phyloP scores from a whole-genome alignment of 75 land plant species.

The Picea sitchensis region DNA sequence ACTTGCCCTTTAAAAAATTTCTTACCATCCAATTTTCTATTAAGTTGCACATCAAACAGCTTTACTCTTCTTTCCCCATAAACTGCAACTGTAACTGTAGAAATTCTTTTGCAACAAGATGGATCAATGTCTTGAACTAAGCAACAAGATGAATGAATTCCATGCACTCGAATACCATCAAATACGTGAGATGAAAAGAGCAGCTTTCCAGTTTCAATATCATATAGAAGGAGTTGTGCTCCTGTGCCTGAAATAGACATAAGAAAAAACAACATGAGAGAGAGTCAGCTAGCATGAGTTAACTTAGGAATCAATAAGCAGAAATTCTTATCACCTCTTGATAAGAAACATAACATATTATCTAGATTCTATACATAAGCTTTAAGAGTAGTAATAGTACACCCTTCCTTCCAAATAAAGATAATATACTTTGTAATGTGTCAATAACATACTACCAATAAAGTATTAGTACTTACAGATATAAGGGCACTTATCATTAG shows the following conservation, averaged over 20 bases:
- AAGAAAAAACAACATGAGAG: background rate
- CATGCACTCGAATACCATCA: constrained; percentile 91
- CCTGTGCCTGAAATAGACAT: constrained; percentile 60
- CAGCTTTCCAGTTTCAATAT: constrained; percentile 41
- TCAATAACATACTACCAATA: background rate
- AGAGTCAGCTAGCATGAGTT: background rate
- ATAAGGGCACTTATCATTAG: background rate
- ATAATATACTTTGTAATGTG: no score
- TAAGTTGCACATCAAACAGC: constrained; percentile 40
- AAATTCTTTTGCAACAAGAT: background rate
- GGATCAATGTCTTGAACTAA: constrained; percentile 6
- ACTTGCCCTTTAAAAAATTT: background rate
- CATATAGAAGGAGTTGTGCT: constrained; percentile 68
- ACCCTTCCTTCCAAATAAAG: no score
- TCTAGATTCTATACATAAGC: no score
- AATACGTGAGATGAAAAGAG: constrained; percentile 56
- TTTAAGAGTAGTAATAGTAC: no score
- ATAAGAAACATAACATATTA: background rate
- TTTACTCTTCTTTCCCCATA: constrained; percentile 88
- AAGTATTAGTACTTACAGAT: background rate
- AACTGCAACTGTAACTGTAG: constrained; percentile 40
- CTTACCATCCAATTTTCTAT: background rate
- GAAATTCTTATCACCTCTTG: background rate
- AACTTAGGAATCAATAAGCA: background rate
- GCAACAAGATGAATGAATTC: constrained; percentile 37